phyloP scores from a whole-genome alignment of 148 eudicot species.

The Oxyria digyna region DNA sequence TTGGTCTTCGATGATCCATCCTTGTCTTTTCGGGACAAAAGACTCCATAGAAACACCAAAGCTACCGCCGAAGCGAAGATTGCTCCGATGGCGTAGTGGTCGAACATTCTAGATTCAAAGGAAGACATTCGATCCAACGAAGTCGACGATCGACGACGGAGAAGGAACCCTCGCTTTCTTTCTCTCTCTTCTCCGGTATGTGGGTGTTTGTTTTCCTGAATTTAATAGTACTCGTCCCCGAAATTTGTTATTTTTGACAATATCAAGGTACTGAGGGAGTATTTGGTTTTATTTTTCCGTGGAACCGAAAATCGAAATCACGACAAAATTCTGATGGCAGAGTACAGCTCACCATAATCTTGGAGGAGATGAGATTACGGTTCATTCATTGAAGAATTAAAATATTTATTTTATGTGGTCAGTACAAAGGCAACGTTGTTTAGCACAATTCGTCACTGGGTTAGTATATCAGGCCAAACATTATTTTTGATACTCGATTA shows the following conservation, averaged over 20 bases:
- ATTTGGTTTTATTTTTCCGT: not conserved
- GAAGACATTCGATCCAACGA: not conserved
- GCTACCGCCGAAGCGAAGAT: constrained; percentile 28
- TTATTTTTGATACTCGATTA: too few relatives aligned
- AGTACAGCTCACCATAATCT: not conserved
- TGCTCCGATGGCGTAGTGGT: constrained; percentile 22
- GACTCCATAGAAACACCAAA: constrained; percentile 16
- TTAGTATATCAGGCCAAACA: too few relatives aligned
- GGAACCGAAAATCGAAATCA: not conserved
- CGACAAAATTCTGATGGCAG: not conserved
- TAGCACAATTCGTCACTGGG: too few relatives aligned
- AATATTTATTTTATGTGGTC: not conserved
- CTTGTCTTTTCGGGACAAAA: constrained; percentile 14
- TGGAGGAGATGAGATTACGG: not conserved
- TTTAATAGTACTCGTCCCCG: too few relatives aligned
- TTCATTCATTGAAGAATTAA: not conserved
- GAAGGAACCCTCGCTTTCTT: not conserved
- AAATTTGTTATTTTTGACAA: too few relatives aligned
- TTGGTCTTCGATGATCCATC: constrained; percentile 1
- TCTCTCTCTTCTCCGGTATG: not conserved
- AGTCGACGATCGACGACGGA: constrained; percentile 2
- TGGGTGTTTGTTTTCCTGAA: not conserved
- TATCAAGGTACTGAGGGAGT: too few relatives aligned
- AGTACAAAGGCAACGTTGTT: not conserved
- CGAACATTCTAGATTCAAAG: constrained; percentile 20